Evolutionary conservation across 1,284 basidiomycete species (phyloP).

Genomic region (Ustilago tritici): DNA sequence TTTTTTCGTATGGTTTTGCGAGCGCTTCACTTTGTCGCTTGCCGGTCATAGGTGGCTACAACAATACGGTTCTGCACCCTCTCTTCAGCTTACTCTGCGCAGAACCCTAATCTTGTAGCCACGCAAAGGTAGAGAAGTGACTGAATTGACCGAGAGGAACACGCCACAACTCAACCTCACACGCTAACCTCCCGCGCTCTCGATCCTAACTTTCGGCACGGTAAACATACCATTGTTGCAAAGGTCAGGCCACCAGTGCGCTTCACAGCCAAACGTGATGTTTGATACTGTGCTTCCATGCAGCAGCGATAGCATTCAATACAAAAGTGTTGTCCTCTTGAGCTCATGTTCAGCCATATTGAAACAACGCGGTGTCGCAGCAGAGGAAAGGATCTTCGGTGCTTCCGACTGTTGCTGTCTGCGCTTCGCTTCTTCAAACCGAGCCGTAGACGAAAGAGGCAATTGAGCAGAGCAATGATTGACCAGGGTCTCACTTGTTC

Average conservation of each 20-base stretch:
- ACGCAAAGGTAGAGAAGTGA: neutral
- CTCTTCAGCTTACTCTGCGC: neutral
- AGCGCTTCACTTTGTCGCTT: neutral
- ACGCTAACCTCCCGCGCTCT: neutral
- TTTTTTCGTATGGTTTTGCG: neutral
- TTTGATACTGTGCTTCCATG: conserved; percentile 5
- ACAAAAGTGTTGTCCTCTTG: neutral
- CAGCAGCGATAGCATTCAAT: neutral
- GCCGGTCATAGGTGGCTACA: neutral
- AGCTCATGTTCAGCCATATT: neutral
- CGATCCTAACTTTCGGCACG: neutral
- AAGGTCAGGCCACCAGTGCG: conserved; percentile 8
- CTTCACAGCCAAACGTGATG: neutral
- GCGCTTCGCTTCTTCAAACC: neutral
- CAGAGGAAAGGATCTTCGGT: conserved; percentile 12
- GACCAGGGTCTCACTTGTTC: neutral
- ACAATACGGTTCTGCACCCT: neutral
- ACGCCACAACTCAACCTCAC: neutral
- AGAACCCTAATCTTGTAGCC: neutral
- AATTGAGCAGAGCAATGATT: conserved; percentile 12
- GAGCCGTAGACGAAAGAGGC: conserved; percentile 7
- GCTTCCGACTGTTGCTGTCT: conserved; percentile 1
- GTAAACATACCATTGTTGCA: neutral
- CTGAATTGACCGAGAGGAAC: conserved; percentile 8
- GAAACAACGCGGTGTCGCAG: neutral